Base-by-base conservation (phyloP, 2,329 filamentous ascomycete species). In the Xylariales sp. region DNA sequence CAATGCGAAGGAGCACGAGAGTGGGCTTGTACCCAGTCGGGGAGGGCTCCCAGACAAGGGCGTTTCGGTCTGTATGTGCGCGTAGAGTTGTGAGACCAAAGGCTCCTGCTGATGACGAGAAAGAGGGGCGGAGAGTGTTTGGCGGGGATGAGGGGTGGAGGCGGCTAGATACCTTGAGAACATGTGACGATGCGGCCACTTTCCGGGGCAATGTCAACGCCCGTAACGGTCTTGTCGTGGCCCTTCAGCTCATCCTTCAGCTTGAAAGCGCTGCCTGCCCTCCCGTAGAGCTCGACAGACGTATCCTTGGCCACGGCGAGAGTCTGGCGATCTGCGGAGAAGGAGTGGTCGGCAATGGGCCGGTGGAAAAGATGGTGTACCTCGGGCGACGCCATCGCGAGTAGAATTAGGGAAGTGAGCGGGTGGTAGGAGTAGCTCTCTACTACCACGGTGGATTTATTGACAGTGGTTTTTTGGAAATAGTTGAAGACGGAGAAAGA, bases 31-130 rank as follows among this genome's bases (percentile, higher is more conserved):
- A 99, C 64, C 94, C 95, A 48, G 89, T 87, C 1, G 93, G 88
- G n/a, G 93, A 94, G 23, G 93, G 93, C 79, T 99, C 96, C 96
- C 96, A 99, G 61, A 99, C 96, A 73, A 98, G 91, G 69, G 96
- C 96, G 81, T 99, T 99, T 75, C 96, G 93, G 81, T 99, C 96
- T 97, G 75, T 49, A 58, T 36, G 49, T 28, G 48, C 30, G 30
- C 4, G 60, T 6, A 50, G 12, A 7, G 53, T 65, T 34, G 10
- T 64, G 36, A 65, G 63, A 55, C 34, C 28, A 18, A 32, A 52
- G n/a, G 16, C 7, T 9, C 16, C 39, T n/a, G 32, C 6, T 5
- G 12, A 36, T n/a, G 28, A 50, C 39, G n/a, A 16, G 28, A n/a
- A 10, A 10, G 36, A 23, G 48, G 12, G n/a, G 34, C 10, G 45